A percentile compares a stretch with the other conserved stretches of the same genome.
Evolutionary conservation across 2,329 filamentous ascomycete species (phyloP).

Genomic region (Cytospora schulzeri): DNA sequence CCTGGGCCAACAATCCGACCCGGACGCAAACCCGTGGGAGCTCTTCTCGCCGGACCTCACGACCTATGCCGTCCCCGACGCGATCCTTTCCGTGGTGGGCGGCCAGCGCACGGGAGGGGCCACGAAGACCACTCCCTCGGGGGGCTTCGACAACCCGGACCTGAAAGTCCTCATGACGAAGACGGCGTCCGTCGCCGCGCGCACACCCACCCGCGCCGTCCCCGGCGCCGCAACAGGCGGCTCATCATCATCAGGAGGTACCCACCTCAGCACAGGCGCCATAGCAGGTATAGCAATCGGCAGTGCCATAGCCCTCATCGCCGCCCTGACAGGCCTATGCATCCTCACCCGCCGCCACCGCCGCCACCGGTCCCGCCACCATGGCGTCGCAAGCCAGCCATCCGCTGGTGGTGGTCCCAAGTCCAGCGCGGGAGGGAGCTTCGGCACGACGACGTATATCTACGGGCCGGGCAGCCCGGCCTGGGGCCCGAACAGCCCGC

Average conservation of each 20-base stretch:
- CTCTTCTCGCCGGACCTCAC: conserved; percentile 52
- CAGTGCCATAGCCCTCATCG: conserved; percentile 36
- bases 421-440: conserved; percentile 15
- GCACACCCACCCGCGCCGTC: conserved; percentile 54
- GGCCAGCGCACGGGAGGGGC: conserved; percentile 55
- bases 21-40: conserved; percentile 51
- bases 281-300: conserved; percentile 50
- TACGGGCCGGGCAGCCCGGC: conserved; percentile 5
- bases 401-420: neutral
- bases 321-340: conserved; percentile 34
- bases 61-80: conserved; percentile 56
- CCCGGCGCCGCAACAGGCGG: conserved; percentile 29
- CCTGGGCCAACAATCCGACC: conserved; percentile 50
- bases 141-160: conserved; percentile 54
- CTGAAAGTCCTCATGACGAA: conserved; percentile 56
- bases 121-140: conserved; percentile 51
- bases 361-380: conserved; percentile 5
- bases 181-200: conserved; percentile 46
- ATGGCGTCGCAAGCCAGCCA: neutral
- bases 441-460: neutral
- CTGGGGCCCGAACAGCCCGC: conserved; percentile 13
- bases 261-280: conserved; percentile 40
- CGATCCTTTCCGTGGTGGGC: conserved; percentile 53
- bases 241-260: conserved; percentile 9
- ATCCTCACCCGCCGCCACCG: conserved; percentile 37